Conservation (phyloP, 2,329 filamentous ascomycete genomes). For the Alternaria rosae region DNA sequence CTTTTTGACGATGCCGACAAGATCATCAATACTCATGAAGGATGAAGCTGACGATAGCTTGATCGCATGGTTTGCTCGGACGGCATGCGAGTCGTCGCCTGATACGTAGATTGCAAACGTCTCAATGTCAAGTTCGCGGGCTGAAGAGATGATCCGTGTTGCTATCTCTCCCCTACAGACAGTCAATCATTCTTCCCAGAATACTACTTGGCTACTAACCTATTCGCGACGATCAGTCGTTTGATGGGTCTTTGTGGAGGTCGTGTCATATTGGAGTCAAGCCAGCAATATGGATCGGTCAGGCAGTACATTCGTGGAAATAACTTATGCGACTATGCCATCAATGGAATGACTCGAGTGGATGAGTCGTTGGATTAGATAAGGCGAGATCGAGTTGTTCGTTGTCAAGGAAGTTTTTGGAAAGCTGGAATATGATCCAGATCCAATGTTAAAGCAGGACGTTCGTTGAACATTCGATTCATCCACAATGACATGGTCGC, state of each 20-base stretch:
- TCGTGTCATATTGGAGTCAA: slow-evolving; percentile 24
- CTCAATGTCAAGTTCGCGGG: slow-evolving; percentile 65
- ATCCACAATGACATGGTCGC: background rate
- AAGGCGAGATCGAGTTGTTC: background rate
- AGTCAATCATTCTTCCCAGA: background rate
- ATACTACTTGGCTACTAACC: slow-evolving; percentile 41
- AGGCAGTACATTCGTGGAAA: background rate
- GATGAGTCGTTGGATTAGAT: background rate
- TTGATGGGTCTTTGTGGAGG: slow-evolving; percentile 52
- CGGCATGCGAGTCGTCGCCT: slow-evolving; percentile 63
- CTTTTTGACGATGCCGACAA: slow-evolving; percentile 58
- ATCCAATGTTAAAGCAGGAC: background rate
- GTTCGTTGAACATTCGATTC: background rate
- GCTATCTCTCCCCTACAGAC: slow-evolving; percentile 67
- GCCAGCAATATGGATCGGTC: background rate
- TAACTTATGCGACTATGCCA: background rate
- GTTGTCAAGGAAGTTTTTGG: background rate
- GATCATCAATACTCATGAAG: slow-evolving; percentile 61
- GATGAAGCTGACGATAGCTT: slow-evolving; percentile 59
- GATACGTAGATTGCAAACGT: slow-evolving; percentile 64
- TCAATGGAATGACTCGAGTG: background rate
- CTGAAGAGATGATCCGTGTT: slow-evolving; percentile 65
- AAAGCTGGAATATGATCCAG: background rate
- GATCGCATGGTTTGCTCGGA: slow-evolving; percentile 60
- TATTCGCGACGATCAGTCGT: slow-evolving; percentile 63